Evolutionary conservation across 352 stramenopile species (phyloP), one percentile per base, ranked within the genome.

Genomic region (Phytopythium sindhum): DNA sequence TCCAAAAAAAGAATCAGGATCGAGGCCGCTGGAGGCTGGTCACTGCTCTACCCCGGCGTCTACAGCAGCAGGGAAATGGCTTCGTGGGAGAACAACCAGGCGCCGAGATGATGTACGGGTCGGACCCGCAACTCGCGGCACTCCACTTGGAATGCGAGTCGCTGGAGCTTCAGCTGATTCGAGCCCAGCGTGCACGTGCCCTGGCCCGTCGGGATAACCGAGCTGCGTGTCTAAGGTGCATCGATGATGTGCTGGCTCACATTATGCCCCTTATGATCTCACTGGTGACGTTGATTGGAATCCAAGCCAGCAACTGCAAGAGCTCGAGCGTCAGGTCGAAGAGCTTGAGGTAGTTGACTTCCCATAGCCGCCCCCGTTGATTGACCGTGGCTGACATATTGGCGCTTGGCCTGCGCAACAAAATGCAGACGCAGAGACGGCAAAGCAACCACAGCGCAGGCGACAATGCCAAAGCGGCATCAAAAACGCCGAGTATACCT

Each of bases 271-370:
- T 28, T 21, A 21, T 50, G 42, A 9, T 24, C 42, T 17, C 28
- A 26, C 21, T 28, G 42, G 21, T 10, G 42, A 15, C 42, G 5
- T 11, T 28, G 44, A 29, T 11, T 55, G 14, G 28, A 35, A 51
- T 60, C 33, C 48, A 81, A 52, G 75, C 45, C 51, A 58, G 37
- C 70, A 81, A 44, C 24, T 80, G 15, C 60, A 72, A 23, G 63
- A 61, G 10, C 70, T 83, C 31, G 72, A 83, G 57, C 31, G 54
- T 9, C 73, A 77, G 29, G 41, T 79, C 53, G 37, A 47, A 0
- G 50, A 61, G 9, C 70, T 77, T 9, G 72, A 83, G 70, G 72
- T 81, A 1, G 21, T 44, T n/a, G 28, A 21, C 14, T 12, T 7
- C 1, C 10, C 33, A 39, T 10, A 15, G 3, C 10, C 33, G 10